Base-by-base conservation (phyloP, 371 early-diverging fungal species). In the Syncephalastrum contaminatum region DNA sequence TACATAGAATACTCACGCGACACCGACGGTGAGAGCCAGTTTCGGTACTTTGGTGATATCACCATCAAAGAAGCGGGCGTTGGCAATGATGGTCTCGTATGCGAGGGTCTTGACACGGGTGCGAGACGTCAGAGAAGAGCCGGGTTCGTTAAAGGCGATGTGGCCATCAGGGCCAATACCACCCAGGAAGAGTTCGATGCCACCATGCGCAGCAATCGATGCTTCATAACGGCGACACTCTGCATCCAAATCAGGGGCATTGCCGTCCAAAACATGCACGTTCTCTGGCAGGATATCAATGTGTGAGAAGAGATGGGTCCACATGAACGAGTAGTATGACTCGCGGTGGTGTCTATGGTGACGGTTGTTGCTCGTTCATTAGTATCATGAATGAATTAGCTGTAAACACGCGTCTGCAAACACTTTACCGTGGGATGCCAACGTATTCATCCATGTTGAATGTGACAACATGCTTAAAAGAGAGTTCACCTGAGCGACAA, bases 141-240 rank as follows among this genome's bases (percentile, higher is more conserved):
- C 94, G 10, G 94, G 94, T 63, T 93, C 94, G 60, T 93, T 93
- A 61, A 93, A 93, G 12, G 94, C 94, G 66, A 93, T 91, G 62
- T 93, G 94, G 36, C 94, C 94, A 66, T 93, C 94, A 3, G 94
- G 93, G 6, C 94, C 94, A 53, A 92, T 90, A 20, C 86, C 92
- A 30, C 91, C 86, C 53, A 91, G 62, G 66, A 91, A 91, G 40
- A 91, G 77, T 69, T 91, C 94, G 44, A 93, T 89, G 14, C 94
- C 94, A 44, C 94, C 94, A 20, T 83, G 80, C 4, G 77, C 73
- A 13, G 77, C 77, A 45, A 93, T 93, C 64, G 83, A 86, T 44
- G 86, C 88, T 65, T 93, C 94, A 52, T 84, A 93, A 22, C 82
- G 77, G 56, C 75, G 70, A 66, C 94, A 93, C 66, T 92, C 93